Evolutionary conservation across 1,284 basidiomycete genomes (phyloP), one percentile per base, ranked within the genome.

Genomic region (Coriolopsis trogii): DNA sequence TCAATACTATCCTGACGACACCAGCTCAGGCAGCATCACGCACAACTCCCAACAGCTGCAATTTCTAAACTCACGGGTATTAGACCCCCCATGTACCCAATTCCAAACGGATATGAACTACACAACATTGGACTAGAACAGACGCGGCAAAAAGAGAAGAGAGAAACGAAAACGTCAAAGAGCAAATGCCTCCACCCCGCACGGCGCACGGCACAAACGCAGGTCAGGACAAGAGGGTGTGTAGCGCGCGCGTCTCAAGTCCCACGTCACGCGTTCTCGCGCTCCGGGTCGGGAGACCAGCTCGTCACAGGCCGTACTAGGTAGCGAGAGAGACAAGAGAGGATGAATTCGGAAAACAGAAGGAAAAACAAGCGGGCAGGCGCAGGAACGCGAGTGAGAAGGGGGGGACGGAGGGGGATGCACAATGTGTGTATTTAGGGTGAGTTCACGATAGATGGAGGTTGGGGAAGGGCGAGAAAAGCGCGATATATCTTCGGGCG

Each of bases 41-140:
- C n/a, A n/a, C n/a, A n/a, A n/a, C n/a, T n/a, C n/a, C n/a, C n/a
- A n/a, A n/a, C 41, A 10, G 41, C 41, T 43, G 45, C 30, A 47
- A n/a, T 47, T 46, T 62, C 56, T 58, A 61, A 46, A n/a, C 61
- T 58, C 61, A 61, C 56, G 61, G 63, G 63, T 64, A 64, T 64
- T 64, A 64, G 59, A 62, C 59, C 63, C 59, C 58, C 59, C 63
- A 58, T 53, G 56, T 58, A 61, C 63, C 63, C 61, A 64, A 64
- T 61, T 60, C 61, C 58, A 49, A 59, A 58, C 61, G 55, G n/a
- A 59, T 64, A 64, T 59, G 61, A 58, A 64, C 58, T 64, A 64
- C 63, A 64, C 53, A 54, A 63, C 39, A 55, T 48, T 55, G 50
- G 53, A 60, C 49, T 54, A 55, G 51, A 55, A 60, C 49, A 49